Evolutionary conservation across 1,284 basidiomycete species (phyloP).

Genomic region (Leccinum ponderosum): DNA sequence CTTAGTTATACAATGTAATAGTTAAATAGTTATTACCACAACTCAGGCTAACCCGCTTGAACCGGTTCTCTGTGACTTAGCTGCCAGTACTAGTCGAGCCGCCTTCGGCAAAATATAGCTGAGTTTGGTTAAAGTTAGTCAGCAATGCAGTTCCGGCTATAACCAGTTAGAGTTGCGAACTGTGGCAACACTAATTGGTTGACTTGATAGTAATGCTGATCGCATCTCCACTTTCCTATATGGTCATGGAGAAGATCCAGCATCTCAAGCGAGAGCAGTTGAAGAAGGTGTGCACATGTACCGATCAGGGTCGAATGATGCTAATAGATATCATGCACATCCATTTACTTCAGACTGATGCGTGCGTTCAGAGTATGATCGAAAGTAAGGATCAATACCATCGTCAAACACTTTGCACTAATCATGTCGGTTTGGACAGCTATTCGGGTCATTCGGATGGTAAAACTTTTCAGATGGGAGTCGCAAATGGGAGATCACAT

Average conservation of each 20-base stretch:
- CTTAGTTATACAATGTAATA: too few relatives aligned
- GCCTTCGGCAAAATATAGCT: too few relatives aligned
- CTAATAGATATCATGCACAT: not conserved
- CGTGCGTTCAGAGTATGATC: not conserved
- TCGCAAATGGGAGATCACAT: not conserved
- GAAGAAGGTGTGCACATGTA: not conserved
- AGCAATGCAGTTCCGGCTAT: too few relatives aligned
- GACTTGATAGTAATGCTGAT: not conserved
- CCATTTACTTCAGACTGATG: not conserved
- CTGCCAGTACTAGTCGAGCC: too few relatives aligned
- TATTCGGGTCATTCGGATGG: not conserved
- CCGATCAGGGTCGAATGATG: not conserved
- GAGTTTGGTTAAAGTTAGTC: too few relatives aligned
- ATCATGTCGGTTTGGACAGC: not conserved
- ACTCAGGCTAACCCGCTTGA: too few relatives aligned
- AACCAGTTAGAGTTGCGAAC: too few relatives aligned
- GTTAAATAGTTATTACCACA: too few relatives aligned
- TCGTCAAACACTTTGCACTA: not conserved
- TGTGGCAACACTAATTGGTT: too few relatives aligned
- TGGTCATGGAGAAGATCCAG: not conserved
- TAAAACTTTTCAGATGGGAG: constrained; percentile 2
- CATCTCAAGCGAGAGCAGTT: not conserved
- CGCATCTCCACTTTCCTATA: not conserved
- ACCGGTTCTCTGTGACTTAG: too few relatives aligned
- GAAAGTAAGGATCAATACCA: not conserved